A percentile compares a stretch with the other conserved stretches of the same genome.
Evolutionary conservation across 2,329 filamentous ascomycete genomes (phyloP).

Genomic region (Ascochyta pisi): DNA sequence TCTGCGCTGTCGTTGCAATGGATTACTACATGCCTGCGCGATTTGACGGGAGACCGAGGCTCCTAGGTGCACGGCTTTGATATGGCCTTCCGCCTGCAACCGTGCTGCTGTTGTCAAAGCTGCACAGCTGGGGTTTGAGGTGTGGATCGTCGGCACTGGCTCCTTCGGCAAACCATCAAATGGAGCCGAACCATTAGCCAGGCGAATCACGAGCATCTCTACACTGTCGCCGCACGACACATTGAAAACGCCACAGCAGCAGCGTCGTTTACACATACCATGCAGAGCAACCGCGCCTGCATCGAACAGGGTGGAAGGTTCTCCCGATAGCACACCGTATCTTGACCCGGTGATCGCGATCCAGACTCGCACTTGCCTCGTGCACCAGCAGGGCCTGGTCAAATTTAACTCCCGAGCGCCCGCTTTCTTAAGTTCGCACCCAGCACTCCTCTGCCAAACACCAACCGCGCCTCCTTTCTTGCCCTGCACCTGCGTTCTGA

Average conservation of each 20-base stretch:
- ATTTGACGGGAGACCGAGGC: not conserved
- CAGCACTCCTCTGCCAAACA: conserved; percentile 9
- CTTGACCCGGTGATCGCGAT: conserved; percentile 13
- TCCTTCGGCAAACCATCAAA: conserved; percentile 6
- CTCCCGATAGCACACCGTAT: conserved; percentile 10
- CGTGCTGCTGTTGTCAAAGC: not conserved
- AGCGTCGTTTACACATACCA: conserved; percentile 10
- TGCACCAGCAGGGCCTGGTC: conserved; percentile 10
- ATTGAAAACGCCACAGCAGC: not conserved
- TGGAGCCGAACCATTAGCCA: not conserved
- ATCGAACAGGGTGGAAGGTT: conserved; percentile 8
- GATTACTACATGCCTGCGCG: no score
- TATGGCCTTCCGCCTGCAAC: not conserved
- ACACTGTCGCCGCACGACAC: conserved; percentile 1
- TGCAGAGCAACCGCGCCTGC: conserved; percentile 1
- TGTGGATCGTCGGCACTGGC: not conserved
- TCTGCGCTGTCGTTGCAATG: no score
- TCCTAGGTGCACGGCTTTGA: not conserved
- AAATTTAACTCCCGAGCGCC: conserved; percentile 16
- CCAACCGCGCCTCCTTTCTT: conserved; percentile 7
- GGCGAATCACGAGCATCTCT: conserved; percentile 14
- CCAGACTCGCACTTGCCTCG: conserved; percentile 15
- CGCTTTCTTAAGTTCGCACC: conserved; percentile 10
- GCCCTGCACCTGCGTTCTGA: conserved; percentile 20
- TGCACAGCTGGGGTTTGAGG: no score